These are phyloP conservation scores for Przewalskia tangutica DNA, from an alignment of 257 asterid species.

Conservation along the genomic window DNA sequence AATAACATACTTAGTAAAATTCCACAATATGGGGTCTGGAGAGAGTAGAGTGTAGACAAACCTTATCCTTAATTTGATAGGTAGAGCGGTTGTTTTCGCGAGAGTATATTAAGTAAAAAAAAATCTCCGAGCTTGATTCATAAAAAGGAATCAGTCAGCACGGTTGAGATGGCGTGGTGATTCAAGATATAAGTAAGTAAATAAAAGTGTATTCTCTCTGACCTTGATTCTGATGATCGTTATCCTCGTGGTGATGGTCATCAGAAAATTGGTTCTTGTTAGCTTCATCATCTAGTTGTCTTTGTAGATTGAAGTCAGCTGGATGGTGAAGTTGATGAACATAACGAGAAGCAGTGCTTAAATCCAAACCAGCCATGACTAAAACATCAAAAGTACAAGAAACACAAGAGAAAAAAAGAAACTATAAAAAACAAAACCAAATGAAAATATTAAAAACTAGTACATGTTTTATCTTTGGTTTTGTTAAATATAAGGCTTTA, in stretches of 20 bases:
- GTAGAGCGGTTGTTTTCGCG: no score
- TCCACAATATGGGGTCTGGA: no score
- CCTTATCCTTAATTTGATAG: no score
- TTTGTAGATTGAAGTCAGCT: conserved; percentile 3
- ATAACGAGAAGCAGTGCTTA: conserved; percentile 1
- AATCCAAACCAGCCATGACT: conserved; percentile 14
- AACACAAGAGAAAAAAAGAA: not conserved
- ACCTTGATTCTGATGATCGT: not conserved
- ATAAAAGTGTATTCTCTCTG: not conserved
- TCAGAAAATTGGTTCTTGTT: not conserved
- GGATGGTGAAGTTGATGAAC: conserved; percentile 11
- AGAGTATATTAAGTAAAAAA: not conserved
- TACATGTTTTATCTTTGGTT: not conserved
- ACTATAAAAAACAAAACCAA: not conserved
- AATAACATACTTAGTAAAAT: no score
- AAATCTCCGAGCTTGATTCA: not conserved
- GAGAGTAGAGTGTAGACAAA: no score
- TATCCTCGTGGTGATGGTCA: not conserved
- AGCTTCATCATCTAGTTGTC: not conserved
- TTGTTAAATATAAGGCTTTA: not conserved
- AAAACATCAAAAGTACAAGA: conserved; percentile 10
- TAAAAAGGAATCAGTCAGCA: not conserved
- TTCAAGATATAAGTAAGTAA: not conserved
- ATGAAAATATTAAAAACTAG: not conserved
- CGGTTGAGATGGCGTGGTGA: not conserved